Percentiles rank a stretch among this genome's conserved stretches.
phyloP scores from a whole-genome alignment of 23 red algal genomes.

The Agarophyton chilense region DNA sequence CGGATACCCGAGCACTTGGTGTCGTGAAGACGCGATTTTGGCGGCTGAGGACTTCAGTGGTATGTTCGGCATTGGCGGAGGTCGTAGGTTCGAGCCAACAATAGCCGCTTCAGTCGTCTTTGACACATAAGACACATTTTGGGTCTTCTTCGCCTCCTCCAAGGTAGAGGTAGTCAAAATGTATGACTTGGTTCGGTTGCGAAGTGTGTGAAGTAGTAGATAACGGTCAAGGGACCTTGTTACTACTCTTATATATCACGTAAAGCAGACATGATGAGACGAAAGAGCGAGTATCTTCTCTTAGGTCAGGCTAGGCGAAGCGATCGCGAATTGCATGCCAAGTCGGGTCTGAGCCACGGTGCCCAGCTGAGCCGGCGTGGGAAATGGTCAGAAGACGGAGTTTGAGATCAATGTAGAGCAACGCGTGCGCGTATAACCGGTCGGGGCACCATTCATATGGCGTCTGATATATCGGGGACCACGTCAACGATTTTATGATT shows the following conservation, averaged over 20 bases:
- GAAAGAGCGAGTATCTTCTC: neutral
- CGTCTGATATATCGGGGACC: too few relatives aligned
- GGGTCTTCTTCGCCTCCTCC: neutral
- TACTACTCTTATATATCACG: neutral
- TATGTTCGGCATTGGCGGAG: neutral
- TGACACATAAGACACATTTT: neutral
- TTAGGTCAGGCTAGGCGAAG: too few relatives aligned
- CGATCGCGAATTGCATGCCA: too few relatives aligned
- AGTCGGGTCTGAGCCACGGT: constrained; percentile 22
- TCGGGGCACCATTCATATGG: too few relatives aligned
- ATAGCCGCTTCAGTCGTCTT: constrained; percentile 33
- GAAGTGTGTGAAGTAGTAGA: neutral
- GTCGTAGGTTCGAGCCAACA: neutral
- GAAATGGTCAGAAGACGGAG: neutral
- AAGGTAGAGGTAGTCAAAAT: constrained; percentile 17
- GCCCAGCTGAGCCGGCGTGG: constrained; percentile 30
- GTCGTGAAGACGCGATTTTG: neutral
- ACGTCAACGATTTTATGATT: too few relatives aligned
- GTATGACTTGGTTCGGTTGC: constrained; percentile 17
- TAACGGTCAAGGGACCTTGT: constrained; percentile 10
- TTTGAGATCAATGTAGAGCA: constrained; percentile 22
- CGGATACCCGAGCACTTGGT: neutral
- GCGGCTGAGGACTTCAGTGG: neutral
- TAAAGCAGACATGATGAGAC: constrained; percentile 8
- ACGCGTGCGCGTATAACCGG: too few relatives aligned